These are phyloP conservation scores for Nadsonia fulvescens DNA, from an alignment of 805 yeast species.

Conservation along the genomic window DNA sequence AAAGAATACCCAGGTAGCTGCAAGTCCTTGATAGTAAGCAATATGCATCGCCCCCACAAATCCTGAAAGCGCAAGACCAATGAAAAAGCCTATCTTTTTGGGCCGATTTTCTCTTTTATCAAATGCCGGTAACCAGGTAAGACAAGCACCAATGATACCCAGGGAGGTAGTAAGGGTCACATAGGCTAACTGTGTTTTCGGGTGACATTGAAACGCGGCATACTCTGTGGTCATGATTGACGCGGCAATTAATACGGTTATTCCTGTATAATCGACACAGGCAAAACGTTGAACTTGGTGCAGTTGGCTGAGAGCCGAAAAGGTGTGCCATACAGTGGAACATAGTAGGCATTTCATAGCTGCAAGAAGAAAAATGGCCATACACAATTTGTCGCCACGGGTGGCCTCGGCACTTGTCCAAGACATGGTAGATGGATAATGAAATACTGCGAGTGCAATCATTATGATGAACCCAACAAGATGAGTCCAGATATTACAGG, in stretches of 20 bases:
- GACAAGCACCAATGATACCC: constrained; percentile 53
- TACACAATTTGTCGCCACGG: constrained; percentile 28
- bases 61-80: constrained; percentile 64
- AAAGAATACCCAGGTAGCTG: constrained; percentile 34
- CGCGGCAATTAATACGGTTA: constrained; percentile 75
- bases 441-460: constrained; percentile 35
- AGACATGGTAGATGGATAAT: constrained; percentile 41
- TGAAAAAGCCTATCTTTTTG: constrained; percentile 61
- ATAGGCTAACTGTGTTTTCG: constrained; percentile 29
- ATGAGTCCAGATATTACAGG: constrained; percentile 90
- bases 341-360: constrained; percentile 62
- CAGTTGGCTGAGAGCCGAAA: constrained; percentile 54
- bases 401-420: constrained; percentile 18
- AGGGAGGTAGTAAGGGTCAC: constrained; percentile 44
- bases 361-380: constrained; percentile 49
- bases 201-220: constrained; percentile 48
- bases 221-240: constrained; percentile 78
- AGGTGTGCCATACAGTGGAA: constrained; percentile 84
- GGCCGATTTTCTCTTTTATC: constrained; percentile 76
- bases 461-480: constrained; percentile 46
- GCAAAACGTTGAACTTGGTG: constrained; percentile 57
- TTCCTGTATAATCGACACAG: constrained; percentile 90
- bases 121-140: constrained; percentile 87
- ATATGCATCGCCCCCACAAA: constrained; percentile 42
- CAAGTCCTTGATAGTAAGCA: constrained; percentile 35